Conservation (phyloP, 345 rosid species). For the Dipteronia sinensis region DNA sequence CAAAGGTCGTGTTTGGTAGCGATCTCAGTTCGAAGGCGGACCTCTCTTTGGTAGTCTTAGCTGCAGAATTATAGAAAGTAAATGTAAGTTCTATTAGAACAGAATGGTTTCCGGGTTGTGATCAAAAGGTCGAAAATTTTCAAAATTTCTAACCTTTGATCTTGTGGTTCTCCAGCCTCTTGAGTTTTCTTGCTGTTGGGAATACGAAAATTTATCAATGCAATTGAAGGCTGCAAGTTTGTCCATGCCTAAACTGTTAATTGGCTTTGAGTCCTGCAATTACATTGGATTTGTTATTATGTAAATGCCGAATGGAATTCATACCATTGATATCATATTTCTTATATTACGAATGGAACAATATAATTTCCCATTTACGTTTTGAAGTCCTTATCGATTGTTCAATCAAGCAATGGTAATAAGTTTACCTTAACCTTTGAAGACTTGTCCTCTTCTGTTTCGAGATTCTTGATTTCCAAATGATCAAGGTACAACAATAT, state of each 20-base stretch:
- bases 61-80: constrained; percentile 35
- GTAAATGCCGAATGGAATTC: background rate
- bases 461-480: constrained; percentile 44
- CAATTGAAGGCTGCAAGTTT: constrained; percentile 43
- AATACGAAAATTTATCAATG: constrained; percentile 61
- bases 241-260: constrained; percentile 24
- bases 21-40: constrained; percentile 16
- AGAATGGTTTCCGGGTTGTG: background rate
- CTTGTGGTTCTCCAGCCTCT: constrained; percentile 90
- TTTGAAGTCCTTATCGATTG: background rate
- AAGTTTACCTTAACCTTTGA: constrained; percentile 41
- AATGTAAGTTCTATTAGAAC: background rate
- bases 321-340: background rate
- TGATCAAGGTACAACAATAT: constrained; percentile 56
- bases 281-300: background rate
- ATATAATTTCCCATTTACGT: background rate
- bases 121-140: background rate
- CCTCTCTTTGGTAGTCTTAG: constrained; percentile 59
- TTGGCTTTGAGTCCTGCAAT: constrained; percentile 38
- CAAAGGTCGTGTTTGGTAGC: background rate
- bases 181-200: constrained; percentile 39
- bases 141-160: constrained; percentile 55
- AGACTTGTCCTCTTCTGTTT: constrained; percentile 29
- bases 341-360: background rate
- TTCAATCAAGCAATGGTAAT: background rate